Evolutionary conservation across 352 stramenopile genomes (phyloP).

Genomic region (Peronospora destructor): DNA sequence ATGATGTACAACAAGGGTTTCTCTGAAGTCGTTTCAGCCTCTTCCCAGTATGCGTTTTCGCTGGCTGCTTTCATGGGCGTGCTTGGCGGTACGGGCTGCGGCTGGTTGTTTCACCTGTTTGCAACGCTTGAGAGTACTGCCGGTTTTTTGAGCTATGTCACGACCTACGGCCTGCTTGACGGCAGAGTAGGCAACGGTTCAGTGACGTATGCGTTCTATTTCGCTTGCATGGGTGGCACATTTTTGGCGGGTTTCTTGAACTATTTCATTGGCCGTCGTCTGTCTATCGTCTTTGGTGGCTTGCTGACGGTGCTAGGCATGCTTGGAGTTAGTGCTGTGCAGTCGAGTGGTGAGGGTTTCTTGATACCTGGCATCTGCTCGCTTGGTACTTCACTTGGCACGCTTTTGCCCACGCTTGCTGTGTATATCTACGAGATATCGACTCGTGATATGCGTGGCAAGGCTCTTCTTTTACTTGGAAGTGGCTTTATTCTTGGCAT

Average conservation of each 20-base stretch:
- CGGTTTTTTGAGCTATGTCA: conserved; percentile 72
- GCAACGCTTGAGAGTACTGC: conserved; percentile 62
- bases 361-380: conserved; percentile 59
- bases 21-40: conserved; percentile 76
- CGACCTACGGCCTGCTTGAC: conserved; percentile 62
- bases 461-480: conserved; percentile 67
- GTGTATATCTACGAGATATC: conserved; percentile 87
- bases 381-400: conserved; percentile 45
- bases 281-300: conserved; percentile 66
- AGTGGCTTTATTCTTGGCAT: conserved; percentile 65
- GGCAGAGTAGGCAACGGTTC: conserved; percentile 51
- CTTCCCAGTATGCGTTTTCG: conserved; percentile 82
- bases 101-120: conserved; percentile 79
- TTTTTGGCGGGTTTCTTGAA: conserved; percentile 50
- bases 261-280: conserved; percentile 66
- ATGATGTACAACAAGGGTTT: conserved; percentile 91
- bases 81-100: conserved; percentile 56
- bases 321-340: conserved; percentile 56
- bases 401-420: conserved; percentile 65
- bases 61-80: conserved; percentile 73
- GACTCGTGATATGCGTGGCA: conserved; percentile 75
- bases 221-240: conserved; percentile 39
- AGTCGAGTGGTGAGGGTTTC: conserved; percentile 44
- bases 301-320: conserved; percentile 65
- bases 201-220: conserved; percentile 70